Evolutionary conservation across 2,329 filamentous ascomycete genomes (phyloP), one percentile per base, ranked within the genome.

Genomic region (Cucurbitaria berberidis): DNA sequence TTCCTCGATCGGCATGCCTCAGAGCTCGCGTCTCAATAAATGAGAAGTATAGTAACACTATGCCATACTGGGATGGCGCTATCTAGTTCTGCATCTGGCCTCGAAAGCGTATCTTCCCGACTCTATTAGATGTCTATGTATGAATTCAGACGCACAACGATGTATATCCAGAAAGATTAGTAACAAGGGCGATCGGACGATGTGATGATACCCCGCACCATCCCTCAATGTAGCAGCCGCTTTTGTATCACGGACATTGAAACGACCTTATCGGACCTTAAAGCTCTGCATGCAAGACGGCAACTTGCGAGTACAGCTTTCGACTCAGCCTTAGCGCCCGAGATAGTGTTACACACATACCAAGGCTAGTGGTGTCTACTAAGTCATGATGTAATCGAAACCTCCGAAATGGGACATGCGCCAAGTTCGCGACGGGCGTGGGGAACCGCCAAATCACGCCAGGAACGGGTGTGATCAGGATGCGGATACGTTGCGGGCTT

Each of bases 371-470:
- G 35, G 10, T 24, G 35, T 18, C 10, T 24, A 5, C 16, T 10
- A 26, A 16, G 40, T 51, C 55, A 46, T 57, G 51, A 54, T 55
- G 51, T 48, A 57, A 57, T 57, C 45, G 41, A 29, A 39, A 35
- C 19, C 19, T 22, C 32, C 29, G 30, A 39, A 24, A 27, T 18
- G 29, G 45, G 15, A 32, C 26, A 18, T 40, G 22, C 30, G 36
- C 43, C 24, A 42, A 40, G 45, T 24, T 46, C 48, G 46, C 53
- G 48, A 55, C 55, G 44, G 51, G 48, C 51, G 51, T 55, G 57
- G 57, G 57, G 57, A 60, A 60, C 57, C 57, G 57, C 39, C 39
- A 13, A 16, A 8, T 49, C 39, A 44, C 38, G 44, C 45, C 34
- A 41, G 36, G 51, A 48, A 54, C 45, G 38, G 16, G 38, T 16